Evolutionary conservation across 2,329 filamentous ascomycete genomes (phyloP).

Genomic region (Blastomyces percursus): DNA sequence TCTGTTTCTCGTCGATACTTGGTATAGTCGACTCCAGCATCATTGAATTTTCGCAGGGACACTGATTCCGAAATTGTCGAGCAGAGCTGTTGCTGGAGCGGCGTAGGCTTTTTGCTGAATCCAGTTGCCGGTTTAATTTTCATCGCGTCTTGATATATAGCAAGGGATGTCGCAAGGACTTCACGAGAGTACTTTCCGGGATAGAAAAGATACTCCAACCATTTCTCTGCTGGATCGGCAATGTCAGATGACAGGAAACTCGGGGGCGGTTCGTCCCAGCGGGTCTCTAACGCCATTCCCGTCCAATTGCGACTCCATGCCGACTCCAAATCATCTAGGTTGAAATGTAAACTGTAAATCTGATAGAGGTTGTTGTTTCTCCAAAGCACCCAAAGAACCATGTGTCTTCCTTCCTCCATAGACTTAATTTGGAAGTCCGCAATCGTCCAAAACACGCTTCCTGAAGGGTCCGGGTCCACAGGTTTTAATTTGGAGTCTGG

Average conservation of each 20-base stretch:
- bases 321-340: slow-evolving; percentile 50
- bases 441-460: slow-evolving; percentile 66
- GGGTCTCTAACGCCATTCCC: slow-evolving; percentile 52
- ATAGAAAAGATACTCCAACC: slow-evolving; percentile 71
- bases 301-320: slow-evolving; percentile 62
- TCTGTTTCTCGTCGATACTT: slow-evolving; percentile 64
- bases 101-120: slow-evolving; percentile 38
- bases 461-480: slow-evolving; percentile 49
- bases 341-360: slow-evolving; percentile 61
- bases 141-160: slow-evolving; percentile 63
- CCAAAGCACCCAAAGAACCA: slow-evolving; percentile 67
- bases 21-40: slow-evolving; percentile 59
- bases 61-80: slow-evolving; percentile 60
- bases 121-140: slow-evolving; percentile 32
- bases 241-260: slow-evolving; percentile 53
- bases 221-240: slow-evolving; percentile 66
- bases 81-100: slow-evolving; percentile 66
- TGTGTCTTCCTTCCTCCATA: slow-evolving; percentile 42
- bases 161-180: slow-evolving; percentile 71
- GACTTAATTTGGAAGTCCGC: slow-evolving; percentile 60
- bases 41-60: slow-evolving; percentile 49
- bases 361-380: slow-evolving; percentile 73
- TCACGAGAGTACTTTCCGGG: slow-evolving; percentile 71
- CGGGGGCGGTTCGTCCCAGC: slow-evolving; percentile 43
- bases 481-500: slow-evolving; percentile 54